These are phyloP conservation scores for Mortierella sp. DNA, from an alignment of 371 early-diverging fungal genomes.

Conservation along the genomic window DNA sequence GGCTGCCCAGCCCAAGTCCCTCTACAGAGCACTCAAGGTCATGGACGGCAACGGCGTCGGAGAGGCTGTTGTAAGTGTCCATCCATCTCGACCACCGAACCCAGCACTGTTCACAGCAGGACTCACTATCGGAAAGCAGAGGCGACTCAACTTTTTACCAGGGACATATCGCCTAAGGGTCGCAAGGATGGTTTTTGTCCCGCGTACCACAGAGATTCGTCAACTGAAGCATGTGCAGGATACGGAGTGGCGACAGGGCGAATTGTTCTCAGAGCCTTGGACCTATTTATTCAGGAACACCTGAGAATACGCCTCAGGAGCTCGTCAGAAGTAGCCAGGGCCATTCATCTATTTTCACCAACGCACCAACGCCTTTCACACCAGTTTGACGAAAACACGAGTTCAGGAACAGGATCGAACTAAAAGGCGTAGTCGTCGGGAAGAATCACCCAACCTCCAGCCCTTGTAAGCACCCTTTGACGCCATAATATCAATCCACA, in stretches of 20 bases:
- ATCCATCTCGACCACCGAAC: not conserved
- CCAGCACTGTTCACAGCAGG: not conserved
- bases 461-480: too few relatives aligned
- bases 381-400: not conserved
- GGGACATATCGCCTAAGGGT: too few relatives aligned
- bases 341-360: not conserved
- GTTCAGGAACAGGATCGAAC: not conserved
- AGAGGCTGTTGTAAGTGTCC: conserved; percentile 51
- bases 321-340: not conserved
- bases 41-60: conserved; percentile 54
- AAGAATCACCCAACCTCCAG: not conserved
- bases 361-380: not conserved
- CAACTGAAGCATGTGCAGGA: too few relatives aligned
- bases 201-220: too few relatives aligned
- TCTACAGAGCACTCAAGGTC: conserved; percentile 54
- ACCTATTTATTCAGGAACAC: not conserved
- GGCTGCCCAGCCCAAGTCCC: conserved; percentile 45
- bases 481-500: not conserved
- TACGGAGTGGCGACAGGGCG: not conserved
- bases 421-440: not conserved
- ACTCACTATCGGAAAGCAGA: not conserved
- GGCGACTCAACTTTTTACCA: too few relatives aligned
- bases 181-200: too few relatives aligned
- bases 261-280: not conserved
- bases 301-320: not conserved